Evolutionary conservation across 768 basidiomycete species (phyloP), one percentile per base, ranked within the genome.

Genomic region (Cystobasidium ongulense): DNA sequence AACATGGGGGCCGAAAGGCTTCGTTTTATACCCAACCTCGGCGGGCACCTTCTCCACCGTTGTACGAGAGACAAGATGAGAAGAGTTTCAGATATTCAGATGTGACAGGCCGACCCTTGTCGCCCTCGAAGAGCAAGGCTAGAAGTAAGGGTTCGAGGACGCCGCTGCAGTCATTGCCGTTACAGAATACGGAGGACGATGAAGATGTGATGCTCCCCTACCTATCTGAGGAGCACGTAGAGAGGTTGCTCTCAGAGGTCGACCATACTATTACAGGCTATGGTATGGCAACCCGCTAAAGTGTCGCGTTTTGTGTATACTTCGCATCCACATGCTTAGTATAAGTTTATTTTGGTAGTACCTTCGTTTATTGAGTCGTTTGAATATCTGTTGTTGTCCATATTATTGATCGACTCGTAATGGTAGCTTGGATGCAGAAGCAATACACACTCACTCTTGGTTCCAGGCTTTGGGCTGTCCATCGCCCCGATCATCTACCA

Each of bases 141-240:
- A 39, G 29, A 23, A 27, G 18, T 10, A 64, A 39, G 11, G 36
- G 7, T n/a, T 31, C 38, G 4, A 35, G 38, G 13, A 46, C 10
- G 63, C 63, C 63, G 1, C 39, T 64, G 25, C 63, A 41, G 33
- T 5, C 33, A 10, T 27, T 64, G 25, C 63, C 31, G 2, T 8
- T 13, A 35, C 63, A 25, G 23, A 39, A 64, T 64, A n/a, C 21
- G 23, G 43, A 68, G 10, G 66, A 68, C 21, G 46, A 68, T 2
- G 39, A 36, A 4, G 33, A 38, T 15, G 25, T 68, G n/a, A 18
- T 27, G 29, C 25, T 25, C 13, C 23, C 35, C 21, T 29, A 38
- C 18, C 38, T 68, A 17, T 41, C 66, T 15, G 66, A 46, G 21
- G 46, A 68, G 46, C 38, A 68, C 18, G 66, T 43, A 43, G 50